phyloP scores from a whole-genome alignment of 306 rosid genomes.

The Gleditsia sinensis region DNA sequence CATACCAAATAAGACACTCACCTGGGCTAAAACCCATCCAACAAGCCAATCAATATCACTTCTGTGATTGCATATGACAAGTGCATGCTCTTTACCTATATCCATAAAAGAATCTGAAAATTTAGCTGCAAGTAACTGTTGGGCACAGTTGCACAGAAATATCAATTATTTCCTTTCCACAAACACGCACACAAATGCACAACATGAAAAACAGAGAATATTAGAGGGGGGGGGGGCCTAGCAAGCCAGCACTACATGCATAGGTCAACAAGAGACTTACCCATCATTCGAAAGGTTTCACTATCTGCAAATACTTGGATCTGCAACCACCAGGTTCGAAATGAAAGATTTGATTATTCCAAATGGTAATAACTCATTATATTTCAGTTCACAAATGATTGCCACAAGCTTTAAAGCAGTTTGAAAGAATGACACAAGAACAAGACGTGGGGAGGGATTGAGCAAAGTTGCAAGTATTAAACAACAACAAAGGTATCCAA shows the following conservation, averaged over 20 bases:
- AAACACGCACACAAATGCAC: neutral
- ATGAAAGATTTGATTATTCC: neutral
- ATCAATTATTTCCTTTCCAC: neutral
- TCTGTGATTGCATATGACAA: conserved; percentile 11
- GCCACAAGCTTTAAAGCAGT: neutral
- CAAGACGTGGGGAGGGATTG: neutral
- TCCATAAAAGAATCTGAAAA: neutral
- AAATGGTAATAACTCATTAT: neutral
- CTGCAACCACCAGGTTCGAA: neutral
- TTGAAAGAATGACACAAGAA: neutral
- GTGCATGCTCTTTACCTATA: conserved; percentile 25
- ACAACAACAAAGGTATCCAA: neutral
- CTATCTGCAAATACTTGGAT: neutral
- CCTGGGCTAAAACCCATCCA: conserved; percentile 24
- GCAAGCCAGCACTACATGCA: neutral
- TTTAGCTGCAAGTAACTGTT: neutral
- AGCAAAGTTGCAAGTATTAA: neutral
- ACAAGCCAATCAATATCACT: conserved; percentile 28
- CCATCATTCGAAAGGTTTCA: conserved; percentile 6
- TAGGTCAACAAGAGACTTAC: neutral
- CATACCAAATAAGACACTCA: conserved; percentile 2
- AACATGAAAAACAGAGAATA: neutral
- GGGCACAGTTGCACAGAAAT: neutral
- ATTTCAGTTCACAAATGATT: neutral
- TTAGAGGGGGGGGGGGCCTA: neutral